Evolutionary conservation across 495 filamentous ascomycete species (phyloP).

Genomic region (Aspergillus bertholletiae): DNA sequence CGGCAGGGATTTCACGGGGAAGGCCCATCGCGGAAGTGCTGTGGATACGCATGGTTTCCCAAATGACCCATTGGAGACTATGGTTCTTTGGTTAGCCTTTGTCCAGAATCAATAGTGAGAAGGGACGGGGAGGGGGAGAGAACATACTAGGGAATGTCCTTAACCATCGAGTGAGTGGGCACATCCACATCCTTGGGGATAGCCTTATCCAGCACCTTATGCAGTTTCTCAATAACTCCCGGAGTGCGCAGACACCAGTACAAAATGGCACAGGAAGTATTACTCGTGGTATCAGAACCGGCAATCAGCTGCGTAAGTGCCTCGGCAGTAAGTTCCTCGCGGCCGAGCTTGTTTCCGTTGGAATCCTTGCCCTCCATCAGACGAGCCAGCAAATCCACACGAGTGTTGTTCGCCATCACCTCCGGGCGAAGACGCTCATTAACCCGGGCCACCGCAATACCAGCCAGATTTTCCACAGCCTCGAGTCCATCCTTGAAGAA

Average conservation of each 20-base stretch:
- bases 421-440: conserved; percentile 67
- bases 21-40: conserved; percentile 85
- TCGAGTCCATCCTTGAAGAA: conserved; percentile 50
- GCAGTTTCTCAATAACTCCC: conserved; percentile 67
- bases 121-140: neutral
- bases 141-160: conserved; percentile 67
- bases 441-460: conserved; percentile 77
- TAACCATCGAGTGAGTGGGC: conserved; percentile 67
- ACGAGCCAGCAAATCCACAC: conserved; percentile 77
- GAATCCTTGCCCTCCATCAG: conserved; percentile 86
- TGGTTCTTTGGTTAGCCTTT: neutral
- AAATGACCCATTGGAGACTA: conserved; percentile 70
- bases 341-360: conserved; percentile 66
- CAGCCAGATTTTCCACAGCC: conserved; percentile 49
- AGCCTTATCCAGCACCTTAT: conserved; percentile 66
- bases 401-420: conserved; percentile 47
- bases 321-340: conserved; percentile 81
- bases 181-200: conserved; percentile 59
- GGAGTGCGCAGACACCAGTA: conserved; percentile 71
- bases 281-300: conserved; percentile 85
- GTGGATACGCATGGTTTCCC: conserved; percentile 88
- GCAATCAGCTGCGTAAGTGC: conserved; percentile 89
- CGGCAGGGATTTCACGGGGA: conserved; percentile 70
- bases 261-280: conserved; percentile 83
- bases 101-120: neutral